These are phyloP conservation scores for Chaetothyriales sp. DNA, from an alignment of 2,329 filamentous ascomycete genomes.

Conservation along the genomic window DNA sequence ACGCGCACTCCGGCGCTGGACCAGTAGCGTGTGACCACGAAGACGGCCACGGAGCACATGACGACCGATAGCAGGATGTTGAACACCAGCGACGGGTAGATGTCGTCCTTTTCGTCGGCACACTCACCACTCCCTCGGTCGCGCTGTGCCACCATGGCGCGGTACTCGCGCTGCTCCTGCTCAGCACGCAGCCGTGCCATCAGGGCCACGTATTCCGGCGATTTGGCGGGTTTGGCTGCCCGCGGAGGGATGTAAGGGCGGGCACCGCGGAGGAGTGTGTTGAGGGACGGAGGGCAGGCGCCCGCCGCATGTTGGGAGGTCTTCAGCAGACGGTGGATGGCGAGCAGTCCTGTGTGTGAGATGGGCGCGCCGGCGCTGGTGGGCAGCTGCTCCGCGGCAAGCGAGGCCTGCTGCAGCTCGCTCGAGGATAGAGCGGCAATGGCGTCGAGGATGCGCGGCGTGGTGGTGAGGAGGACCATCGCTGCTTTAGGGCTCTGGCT, in stretches of 20 bases:
- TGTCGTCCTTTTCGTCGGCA: conserved; percentile 22
- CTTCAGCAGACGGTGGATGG: conserved; percentile 16
- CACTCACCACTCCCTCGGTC: conserved; percentile 30
- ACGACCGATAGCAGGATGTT: conserved; percentile 82
- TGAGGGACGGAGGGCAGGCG: conserved; percentile 40
- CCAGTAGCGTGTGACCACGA: conserved; percentile 25
- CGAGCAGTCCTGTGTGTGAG: conserved; percentile 29
- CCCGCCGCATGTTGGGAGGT: conserved; percentile 14
- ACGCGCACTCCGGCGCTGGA: conserved; percentile 21
- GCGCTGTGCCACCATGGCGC: conserved; percentile 50
- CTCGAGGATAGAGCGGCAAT: conserved; percentile 24
- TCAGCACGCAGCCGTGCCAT: conserved; percentile 75
- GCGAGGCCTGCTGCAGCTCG: conserved; percentile 22
- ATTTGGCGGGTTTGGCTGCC: conserved; percentile 63
- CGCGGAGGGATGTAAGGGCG: conserved; percentile 66
- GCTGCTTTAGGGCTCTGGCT: background rate
- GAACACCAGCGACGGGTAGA: conserved; percentile 51
- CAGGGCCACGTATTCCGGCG: conserved; percentile 67
- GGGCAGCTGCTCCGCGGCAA: conserved; percentile 11
- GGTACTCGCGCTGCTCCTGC: conserved; percentile 70
- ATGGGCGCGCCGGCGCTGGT: conserved; percentile 23
- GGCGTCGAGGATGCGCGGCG: conserved; percentile 27
- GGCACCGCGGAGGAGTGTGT: conserved; percentile 58
- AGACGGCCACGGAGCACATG: conserved; percentile 42
- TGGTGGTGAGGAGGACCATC: conserved; percentile 32